Evolutionary conservation across 2,329 filamentous ascomycete genomes (phyloP).

Genomic region (Fusarium sp.): DNA sequence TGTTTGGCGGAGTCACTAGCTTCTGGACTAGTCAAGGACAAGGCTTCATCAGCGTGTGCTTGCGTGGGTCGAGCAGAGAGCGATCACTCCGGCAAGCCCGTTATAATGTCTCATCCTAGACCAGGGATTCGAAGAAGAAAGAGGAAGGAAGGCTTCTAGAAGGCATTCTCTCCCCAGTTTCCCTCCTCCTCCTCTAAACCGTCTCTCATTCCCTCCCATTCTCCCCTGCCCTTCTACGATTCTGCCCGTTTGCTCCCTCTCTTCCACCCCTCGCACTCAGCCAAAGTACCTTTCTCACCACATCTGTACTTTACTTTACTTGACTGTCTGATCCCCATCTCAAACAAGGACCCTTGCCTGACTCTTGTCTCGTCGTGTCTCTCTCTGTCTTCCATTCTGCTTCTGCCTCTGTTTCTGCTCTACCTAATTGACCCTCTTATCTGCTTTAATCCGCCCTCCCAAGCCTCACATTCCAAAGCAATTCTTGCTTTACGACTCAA

Average conservation of each 20-base stretch:
- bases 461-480: constrained; percentile 27
- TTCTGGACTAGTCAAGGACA: constrained; percentile 43
- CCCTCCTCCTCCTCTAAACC: constrained; percentile 19
- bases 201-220: constrained; percentile 18
- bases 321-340: constrained; percentile 16
- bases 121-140: constrained; percentile 45
- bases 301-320: background rate
- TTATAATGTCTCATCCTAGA: constrained; percentile 49
- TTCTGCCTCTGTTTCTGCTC: constrained; percentile 8
- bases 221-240: constrained; percentile 13
- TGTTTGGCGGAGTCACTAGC: constrained; percentile 37
- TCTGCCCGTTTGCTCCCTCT: background rate
- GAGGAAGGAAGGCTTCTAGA: constrained; percentile 49
- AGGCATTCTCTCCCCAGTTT: constrained; percentile 37
- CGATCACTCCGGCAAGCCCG: constrained; percentile 50
- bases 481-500: constrained; percentile 37
- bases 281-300: constrained; percentile 17
- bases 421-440: constrained; percentile 38
- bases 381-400: constrained; percentile 19
- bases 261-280: constrained; percentile 15
- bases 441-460: constrained; percentile 31
- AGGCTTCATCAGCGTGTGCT: constrained; percentile 11
- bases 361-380: constrained; percentile 24
- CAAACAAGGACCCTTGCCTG: constrained; percentile 33
- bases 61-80: constrained; percentile 46